These are phyloP conservation scores for Lablab purpureus DNA, from an alignment of 306 rosid genomes.

Conservation along the genomic window DNA sequence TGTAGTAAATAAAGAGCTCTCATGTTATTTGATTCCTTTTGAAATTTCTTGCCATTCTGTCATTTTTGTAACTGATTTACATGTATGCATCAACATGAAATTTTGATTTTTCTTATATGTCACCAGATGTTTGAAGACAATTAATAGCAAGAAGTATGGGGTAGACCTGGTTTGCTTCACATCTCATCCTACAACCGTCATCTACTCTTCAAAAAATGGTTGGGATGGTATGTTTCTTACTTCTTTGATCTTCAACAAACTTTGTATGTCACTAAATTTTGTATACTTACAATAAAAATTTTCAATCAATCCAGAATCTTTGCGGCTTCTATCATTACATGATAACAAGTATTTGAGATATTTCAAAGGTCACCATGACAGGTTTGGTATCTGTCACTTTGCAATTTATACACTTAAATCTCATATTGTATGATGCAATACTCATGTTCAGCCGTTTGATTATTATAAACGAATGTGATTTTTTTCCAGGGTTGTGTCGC, in stretches of 20 bases:
- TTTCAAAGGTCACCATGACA: constrained; percentile 98
- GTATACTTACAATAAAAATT: constrained; percentile 37
- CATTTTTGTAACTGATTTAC: constrained; percentile 14
- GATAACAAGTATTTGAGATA: constrained; percentile 96
- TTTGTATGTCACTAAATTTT: background rate
- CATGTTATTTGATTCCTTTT: constrained; percentile 1
- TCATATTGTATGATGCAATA: background rate
- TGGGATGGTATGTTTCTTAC: constrained; percentile 82
- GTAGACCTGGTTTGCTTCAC: constrained; percentile 97
- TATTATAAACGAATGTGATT: background rate
- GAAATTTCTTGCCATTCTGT: constrained; percentile 10
- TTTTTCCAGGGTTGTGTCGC: constrained; percentile 82
- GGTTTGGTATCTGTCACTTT: constrained; percentile 55
- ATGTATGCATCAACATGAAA: background rate
- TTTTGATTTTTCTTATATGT: constrained; percentile 40
- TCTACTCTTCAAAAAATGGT: constrained; percentile 96
- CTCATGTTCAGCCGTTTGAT: background rate
- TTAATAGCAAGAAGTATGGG: constrained; percentile 97
- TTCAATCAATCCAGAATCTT: constrained; percentile 67
- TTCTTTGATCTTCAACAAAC: constrained; percentile 13
- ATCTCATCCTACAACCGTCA: constrained; percentile 95
- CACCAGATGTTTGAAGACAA: constrained; percentile 94
- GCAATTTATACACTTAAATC: constrained; percentile 16
- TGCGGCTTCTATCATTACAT: constrained; percentile 89
- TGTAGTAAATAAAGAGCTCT: constrained; percentile 10